phyloP scores from a whole-genome alignment of 306 rosid species.

The Ochetophila trinervis region DNA sequence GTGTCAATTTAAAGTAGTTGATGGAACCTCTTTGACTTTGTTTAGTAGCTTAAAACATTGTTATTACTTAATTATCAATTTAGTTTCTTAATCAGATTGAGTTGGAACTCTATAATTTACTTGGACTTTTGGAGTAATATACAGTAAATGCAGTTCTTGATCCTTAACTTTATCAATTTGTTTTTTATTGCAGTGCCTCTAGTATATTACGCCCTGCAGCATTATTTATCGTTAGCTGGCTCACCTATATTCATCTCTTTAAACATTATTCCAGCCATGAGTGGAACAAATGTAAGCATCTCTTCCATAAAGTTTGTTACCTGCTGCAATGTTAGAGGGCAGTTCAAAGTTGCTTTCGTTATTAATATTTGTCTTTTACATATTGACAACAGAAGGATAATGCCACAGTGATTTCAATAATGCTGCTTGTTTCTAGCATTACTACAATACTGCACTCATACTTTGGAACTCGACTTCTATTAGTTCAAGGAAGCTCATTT shows the following conservation, averaged over 20 bases:
- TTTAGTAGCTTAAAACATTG: too few relatives aligned
- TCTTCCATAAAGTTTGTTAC: slow-evolving; percentile 19
- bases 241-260: slow-evolving; percentile 77
- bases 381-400: slow-evolving; percentile 67
- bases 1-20: too few relatives aligned
- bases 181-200: slow-evolving; percentile 58
- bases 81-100: neutral
- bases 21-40: too few relatives aligned
- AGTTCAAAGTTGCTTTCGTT: slow-evolving; percentile 14
- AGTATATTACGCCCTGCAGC: slow-evolving; percentile 80
- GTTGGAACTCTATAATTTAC: neutral
- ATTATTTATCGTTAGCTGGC: slow-evolving; percentile 85
- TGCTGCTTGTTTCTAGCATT: slow-evolving; percentile 78
- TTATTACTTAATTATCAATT: slow-evolving; percentile 1
- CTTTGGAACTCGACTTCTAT: slow-evolving; percentile 88
- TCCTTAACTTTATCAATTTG: slow-evolving; percentile 25
- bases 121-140: slow-evolving; percentile 19
- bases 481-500: slow-evolving; percentile 98
- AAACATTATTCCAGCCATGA: slow-evolving; percentile 75
- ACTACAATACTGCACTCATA: slow-evolving; percentile 76
- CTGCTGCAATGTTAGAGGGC: slow-evolving; percentile 8
- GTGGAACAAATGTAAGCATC: slow-evolving; percentile 78
- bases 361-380: slow-evolving; percentile 15
- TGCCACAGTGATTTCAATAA: slow-evolving; percentile 84
- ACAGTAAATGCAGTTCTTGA: slow-evolving; percentile 1